Evolutionary conservation across 345 rosid genomes (phyloP), one percentile per base, ranked within the genome.

Genomic region (Populus davidiana): DNA sequence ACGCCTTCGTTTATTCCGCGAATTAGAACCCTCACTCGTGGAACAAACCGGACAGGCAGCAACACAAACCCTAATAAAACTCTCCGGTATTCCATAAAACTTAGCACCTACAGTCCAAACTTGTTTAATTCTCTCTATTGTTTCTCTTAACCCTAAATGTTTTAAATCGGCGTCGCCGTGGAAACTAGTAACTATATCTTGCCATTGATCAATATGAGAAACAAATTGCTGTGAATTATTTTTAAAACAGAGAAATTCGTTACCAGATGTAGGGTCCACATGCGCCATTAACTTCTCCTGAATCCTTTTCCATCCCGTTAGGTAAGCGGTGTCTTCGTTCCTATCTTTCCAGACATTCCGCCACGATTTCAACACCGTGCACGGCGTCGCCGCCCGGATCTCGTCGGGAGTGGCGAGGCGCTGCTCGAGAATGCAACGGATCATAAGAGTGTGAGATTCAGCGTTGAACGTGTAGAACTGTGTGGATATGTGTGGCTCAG

Each of bases 391-490:
- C 31, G 79, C 77, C 20, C 99, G 95, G 92, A 96, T 96, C 97
- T 93, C 99, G 11, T 83, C 84, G 10, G 99, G 95, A 29, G 91
- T 84, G 1, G 98, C 97, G 25, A 88, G 87, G 79, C 99, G 97
- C 65, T 81, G 91, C 78, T 92, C 95, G 56, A 91, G 90, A 85
- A 96, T 90, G 78, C 99, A 96, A 41, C 88, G 94, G 82, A 91
- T 92, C 99, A 96, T 96, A 77, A 93, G 94, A 70, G 93, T 82
- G 86, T 96, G 99, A 14, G 99, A 96, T 11, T 91, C 92, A 33
- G 95, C 88, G 84, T 93, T 96, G 89, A 96, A 96, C 50, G 97
- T 96, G 88, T 96, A 96, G 89, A 96, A 96, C 82, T 96, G 99
- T 18, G 97, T 78, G 25, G 99, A 96, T 54, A 96, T 88, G 74